Conservation (phyloP, 2,329 filamentous ascomycete species). For the Cryoendolithus antarcticus region DNA sequence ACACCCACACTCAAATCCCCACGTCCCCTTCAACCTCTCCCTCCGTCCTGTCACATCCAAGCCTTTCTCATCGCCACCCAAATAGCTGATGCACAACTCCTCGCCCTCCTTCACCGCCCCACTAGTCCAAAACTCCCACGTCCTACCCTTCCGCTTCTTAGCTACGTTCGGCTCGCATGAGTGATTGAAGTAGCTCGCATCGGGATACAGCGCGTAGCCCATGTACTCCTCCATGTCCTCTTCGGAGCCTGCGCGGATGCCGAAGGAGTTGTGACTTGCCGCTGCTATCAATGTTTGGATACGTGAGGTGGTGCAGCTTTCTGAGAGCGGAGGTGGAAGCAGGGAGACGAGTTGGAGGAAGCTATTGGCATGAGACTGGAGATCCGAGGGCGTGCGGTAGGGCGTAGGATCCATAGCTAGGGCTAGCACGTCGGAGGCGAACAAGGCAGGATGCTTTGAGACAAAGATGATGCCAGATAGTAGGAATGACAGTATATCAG, state of each 20-base stretch:
- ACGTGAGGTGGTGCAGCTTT: conserved; percentile 21
- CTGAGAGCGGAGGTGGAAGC: conserved; percentile 23
- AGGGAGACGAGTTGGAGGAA: conserved; percentile 33
- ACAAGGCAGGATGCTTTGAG: conserved; percentile 18
- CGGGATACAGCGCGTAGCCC: conserved; percentile 35
- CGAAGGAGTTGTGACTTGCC: conserved; percentile 36
- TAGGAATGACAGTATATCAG: conserved; percentile 31
- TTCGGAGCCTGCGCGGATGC: conserved; percentile 23
- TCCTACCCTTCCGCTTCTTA: conserved; percentile 29
- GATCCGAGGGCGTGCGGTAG: conserved; percentile 29
- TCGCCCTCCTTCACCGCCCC: conserved; percentile 26
- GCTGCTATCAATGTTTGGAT: conserved; percentile 26
- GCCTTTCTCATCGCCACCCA: conserved; percentile 35
- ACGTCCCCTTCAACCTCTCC: conserved; percentile 26
- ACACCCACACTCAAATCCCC: conserved; percentile 27
- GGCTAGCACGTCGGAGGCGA: conserved; percentile 21
- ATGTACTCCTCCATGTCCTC: conserved; percentile 37
- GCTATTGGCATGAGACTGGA: conserved; percentile 26
- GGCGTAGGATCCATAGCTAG: conserved; percentile 30
- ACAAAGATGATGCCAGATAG: conserved; percentile 28
- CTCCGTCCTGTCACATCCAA: conserved; percentile 26
- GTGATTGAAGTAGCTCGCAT: conserved; percentile 38
- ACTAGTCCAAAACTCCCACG: conserved; percentile 29
- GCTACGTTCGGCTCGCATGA: conserved; percentile 32
- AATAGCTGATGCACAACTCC: conserved; percentile 36